A percentile compares a stretch with the other conserved stretches of the same genome.
Evolutionary conservation across 257 asterid species (phyloP).

Genomic region (Gardenia jasminoides): DNA sequence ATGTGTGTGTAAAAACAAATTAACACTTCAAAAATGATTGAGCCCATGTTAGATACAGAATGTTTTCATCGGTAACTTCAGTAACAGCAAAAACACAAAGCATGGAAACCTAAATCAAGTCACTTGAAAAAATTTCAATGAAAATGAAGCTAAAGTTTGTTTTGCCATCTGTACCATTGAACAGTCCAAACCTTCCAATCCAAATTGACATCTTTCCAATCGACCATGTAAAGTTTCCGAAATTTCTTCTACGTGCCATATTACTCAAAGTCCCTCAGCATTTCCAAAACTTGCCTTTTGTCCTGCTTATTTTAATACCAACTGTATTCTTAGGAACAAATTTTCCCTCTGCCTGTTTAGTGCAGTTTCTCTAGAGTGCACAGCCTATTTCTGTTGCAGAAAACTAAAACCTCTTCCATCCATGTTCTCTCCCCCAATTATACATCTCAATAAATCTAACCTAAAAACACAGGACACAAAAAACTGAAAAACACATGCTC

Average conservation of each 20-base stretch:
- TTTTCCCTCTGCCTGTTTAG: not conserved
- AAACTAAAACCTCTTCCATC: not conserved
- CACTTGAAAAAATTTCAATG: not conserved
- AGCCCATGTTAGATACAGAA: not conserved
- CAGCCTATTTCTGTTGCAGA: not conserved
- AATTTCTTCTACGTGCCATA: not conserved
- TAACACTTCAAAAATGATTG: not conserved
- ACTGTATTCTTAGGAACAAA: not conserved
- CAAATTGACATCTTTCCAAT: not conserved
- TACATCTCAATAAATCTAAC: not conserved
- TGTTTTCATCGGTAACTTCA: not conserved
- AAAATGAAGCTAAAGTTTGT: not conserved
- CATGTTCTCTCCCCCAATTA: no score
- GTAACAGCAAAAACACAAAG: not conserved
- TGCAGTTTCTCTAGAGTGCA: not conserved
- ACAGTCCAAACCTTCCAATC: not conserved
- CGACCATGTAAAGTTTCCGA: not conserved
- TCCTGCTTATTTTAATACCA: not conserved
- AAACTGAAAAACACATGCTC: not conserved
- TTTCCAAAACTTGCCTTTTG: no score
- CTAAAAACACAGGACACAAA: not conserved
- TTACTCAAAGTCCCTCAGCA: not conserved
- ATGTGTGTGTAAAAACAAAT: not conserved
- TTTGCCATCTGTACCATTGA: not conserved
- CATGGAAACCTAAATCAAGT: not conserved